phyloP scores from a whole-genome alignment of 2,329 filamentous ascomycete genomes.

The Phyllosticta capitalensis region DNA sequence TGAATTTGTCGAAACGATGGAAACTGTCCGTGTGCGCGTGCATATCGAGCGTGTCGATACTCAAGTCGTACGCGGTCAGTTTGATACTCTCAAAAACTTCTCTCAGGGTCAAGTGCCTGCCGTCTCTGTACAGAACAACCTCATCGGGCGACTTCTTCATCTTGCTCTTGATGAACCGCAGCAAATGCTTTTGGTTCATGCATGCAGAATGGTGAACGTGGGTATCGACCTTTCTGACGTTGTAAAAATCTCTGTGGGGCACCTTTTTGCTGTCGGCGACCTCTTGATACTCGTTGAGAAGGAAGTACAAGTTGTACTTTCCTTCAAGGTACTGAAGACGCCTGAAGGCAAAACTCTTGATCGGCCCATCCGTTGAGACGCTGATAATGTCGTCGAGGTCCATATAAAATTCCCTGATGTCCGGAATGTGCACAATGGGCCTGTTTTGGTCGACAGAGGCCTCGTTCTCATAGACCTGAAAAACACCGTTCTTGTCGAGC shows the following conservation, averaged over 20 bases:
- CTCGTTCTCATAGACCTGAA: slow-evolving; percentile 75
- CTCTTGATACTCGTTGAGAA: slow-evolving; percentile 95
- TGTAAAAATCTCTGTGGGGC: slow-evolving; percentile 97
- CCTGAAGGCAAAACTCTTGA: slow-evolving; percentile 93
- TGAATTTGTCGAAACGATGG: slow-evolving; percentile 99
- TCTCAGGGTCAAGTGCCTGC: slow-evolving; percentile 77
- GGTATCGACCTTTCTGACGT: slow-evolving; percentile 95
- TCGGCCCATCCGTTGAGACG: slow-evolving; percentile 90
- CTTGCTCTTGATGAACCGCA: slow-evolving; percentile 99
- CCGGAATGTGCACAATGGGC: slow-evolving; percentile 77
- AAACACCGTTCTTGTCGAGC: slow-evolving; percentile 77
- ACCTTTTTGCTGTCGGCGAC: slow-evolving; percentile 97
- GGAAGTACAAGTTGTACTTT: slow-evolving; percentile 88
- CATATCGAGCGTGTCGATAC: slow-evolving; percentile 98
- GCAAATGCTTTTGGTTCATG: slow-evolving; percentile 98
- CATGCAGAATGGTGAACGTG: slow-evolving; percentile 98
- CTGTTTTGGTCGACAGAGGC: slow-evolving; percentile 51
- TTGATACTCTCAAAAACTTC: slow-evolving; percentile 98
- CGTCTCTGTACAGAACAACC: slow-evolving; percentile 84
- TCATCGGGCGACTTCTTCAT: slow-evolving; percentile 98
- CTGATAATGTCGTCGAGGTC: slow-evolving; percentile 79
- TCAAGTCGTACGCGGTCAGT: slow-evolving; percentile 90
- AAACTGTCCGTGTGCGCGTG: slow-evolving; percentile 97
- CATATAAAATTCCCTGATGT: slow-evolving; percentile 90
- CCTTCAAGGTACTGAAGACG: slow-evolving; percentile 91